phyloP scores from a whole-genome alignment of 768 basidiomycete genomes.

The Dioszegia crocea region DNA sequence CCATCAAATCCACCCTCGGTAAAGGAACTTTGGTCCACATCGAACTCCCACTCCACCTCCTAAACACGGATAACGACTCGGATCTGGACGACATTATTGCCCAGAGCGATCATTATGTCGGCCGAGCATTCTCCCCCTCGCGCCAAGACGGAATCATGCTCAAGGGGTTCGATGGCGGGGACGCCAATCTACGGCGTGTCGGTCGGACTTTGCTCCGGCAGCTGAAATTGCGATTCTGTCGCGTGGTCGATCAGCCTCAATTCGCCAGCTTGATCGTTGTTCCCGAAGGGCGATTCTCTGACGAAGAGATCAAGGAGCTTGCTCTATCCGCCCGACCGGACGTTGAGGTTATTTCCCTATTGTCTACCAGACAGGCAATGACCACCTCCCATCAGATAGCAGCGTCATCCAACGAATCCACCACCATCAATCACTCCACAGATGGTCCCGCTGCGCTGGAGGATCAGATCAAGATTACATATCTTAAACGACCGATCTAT shows the following conservation, averaged over 20 bases:
- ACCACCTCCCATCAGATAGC: neutral
- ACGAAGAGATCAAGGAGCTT: conserved; percentile 14
- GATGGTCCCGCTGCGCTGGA: neutral
- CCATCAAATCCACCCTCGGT: conserved; percentile 32
- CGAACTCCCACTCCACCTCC: conserved; percentile 37
- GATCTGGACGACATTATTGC: conserved; percentile 20
- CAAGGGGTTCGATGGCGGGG: conserved; percentile 9
- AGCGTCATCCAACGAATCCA: neutral
- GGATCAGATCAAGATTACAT: conserved; percentile 1
- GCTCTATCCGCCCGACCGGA: conserved; percentile 17
- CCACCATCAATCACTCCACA: neutral
- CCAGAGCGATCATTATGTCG: conserved; percentile 9
- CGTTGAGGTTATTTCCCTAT: conserved; percentile 24
- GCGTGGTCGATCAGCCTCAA: conserved; percentile 25
- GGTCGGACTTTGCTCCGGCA: conserved; percentile 33
- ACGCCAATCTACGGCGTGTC: conserved; percentile 16
- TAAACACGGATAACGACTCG: conserved; percentile 33
- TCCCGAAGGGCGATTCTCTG: conserved; percentile 14
- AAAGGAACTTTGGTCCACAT: conserved; percentile 42
- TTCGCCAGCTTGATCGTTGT: conserved; percentile 33
- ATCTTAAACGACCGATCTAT: conserved; percentile 24
- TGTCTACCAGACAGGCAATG: conserved; percentile 1
- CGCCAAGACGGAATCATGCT: conserved; percentile 1
- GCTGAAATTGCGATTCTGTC: conserved; percentile 30
- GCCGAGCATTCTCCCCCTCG: neutral